A percentile compares a stretch with the other conserved stretches of the same genome.
Evolutionary conservation across 164 flowering plant species (phyloP).

Genomic region (Warburgia ugandensis): DNA sequence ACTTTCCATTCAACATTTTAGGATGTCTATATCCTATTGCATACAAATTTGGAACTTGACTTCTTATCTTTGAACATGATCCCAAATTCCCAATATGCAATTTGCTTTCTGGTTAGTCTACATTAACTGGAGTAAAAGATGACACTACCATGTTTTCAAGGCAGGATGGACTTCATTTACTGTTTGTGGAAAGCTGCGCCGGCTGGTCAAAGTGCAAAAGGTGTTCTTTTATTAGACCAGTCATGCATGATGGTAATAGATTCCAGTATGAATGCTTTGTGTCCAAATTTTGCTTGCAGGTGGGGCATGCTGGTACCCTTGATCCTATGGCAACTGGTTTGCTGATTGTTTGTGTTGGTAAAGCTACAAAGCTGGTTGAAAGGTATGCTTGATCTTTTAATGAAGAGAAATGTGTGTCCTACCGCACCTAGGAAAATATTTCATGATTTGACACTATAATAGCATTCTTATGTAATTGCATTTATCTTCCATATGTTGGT

Average conservation of each 20-base stretch:
- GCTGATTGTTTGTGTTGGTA: constrained; percentile 92
- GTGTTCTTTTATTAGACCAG: constrained; percentile 23
- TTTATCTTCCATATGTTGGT: too few relatives aligned
- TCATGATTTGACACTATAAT: too few relatives aligned
- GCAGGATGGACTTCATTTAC: constrained; percentile 99
- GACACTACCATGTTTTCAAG: not conserved
- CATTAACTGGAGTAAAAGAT: too few relatives aligned
- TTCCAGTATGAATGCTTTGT: not conserved
- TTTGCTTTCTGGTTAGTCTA: too few relatives aligned
- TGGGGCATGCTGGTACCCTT: constrained; percentile 98
- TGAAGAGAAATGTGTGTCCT: not conserved
- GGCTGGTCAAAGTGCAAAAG: constrained; percentile 86
- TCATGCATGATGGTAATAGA: constrained; percentile 1
- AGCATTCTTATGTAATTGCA: too few relatives aligned
- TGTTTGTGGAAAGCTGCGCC: constrained; percentile 94
- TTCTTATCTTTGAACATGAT: too few relatives aligned
- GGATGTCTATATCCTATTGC: too few relatives aligned
- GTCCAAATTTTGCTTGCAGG: constrained; percentile 34
- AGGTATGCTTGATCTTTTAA: constrained; percentile 33
- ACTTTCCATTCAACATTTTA: too few relatives aligned
- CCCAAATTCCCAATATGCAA: too few relatives aligned
- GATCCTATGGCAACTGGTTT: constrained; percentile 99
- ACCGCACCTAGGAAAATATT: too few relatives aligned
- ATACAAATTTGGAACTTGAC: too few relatives aligned
- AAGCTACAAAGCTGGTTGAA: constrained; percentile 91